phyloP scores from a whole-genome alignment of 73 alveolate species.

The Stentor coeruleus region DNA sequence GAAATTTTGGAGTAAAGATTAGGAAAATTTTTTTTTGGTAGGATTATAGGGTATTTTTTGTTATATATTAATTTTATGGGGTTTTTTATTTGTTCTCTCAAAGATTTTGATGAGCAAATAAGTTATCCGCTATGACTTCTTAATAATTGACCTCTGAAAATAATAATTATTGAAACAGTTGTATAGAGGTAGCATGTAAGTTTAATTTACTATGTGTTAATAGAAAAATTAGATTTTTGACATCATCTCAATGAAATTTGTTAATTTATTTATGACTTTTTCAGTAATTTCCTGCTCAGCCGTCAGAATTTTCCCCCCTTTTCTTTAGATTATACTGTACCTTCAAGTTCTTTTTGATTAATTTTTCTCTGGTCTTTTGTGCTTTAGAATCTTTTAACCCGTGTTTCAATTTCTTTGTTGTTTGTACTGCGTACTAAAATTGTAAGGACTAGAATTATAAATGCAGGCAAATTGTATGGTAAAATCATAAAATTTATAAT shows the following conservation, averaged over 20 bases:
- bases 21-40: no score
- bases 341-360: neutral
- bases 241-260: neutral
- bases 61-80: no score
- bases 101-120: no score
- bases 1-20: no score
- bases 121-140: no score
- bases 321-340: neutral
- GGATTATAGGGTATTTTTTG: no score
- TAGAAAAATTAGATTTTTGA: neutral
- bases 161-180: neutral
- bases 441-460: neutral
- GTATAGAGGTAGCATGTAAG: conserved; percentile 12
- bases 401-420: neutral
- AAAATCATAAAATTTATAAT: neutral
- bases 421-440: neutral
- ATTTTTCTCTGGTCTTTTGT: neutral
- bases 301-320: neutral
- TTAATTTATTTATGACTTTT: neutral
- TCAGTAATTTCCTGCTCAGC: neutral
- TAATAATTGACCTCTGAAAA: neutral
- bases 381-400: neutral
- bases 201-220: neutral
- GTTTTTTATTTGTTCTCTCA: no score
- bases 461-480: neutral